phyloP scores from a whole-genome alignment of 306 rosid genomes.

The Vachellia pachyceras region DNA sequence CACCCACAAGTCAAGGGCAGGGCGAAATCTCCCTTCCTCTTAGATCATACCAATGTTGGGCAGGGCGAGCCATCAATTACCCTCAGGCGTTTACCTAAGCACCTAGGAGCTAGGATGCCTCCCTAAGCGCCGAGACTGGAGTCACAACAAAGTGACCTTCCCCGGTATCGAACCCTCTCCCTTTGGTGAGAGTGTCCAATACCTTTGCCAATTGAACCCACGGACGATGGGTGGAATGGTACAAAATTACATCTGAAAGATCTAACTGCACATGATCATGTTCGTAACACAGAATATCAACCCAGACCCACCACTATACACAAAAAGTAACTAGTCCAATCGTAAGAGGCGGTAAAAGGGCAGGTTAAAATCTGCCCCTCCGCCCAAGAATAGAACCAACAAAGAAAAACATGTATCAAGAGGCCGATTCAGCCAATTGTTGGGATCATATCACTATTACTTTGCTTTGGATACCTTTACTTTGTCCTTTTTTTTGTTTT shows the following conservation, averaged over 20 bases:
- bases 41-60: too few species aligned
- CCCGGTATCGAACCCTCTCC: too few species aligned
- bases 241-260: background rate
- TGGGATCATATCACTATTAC: background rate
- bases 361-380: conserved; percentile 16
- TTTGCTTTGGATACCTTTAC: conserved; percentile 40
- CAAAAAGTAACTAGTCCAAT: background rate
- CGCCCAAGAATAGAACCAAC: conserved; percentile 1
- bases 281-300: background rate
- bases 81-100: too few species aligned
- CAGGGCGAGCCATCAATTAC: too few species aligned
- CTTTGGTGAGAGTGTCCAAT: too few species aligned
- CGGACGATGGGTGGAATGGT: too few species aligned
- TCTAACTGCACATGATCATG: background rate
- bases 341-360: conserved; percentile 4
- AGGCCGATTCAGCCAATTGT: background rate
- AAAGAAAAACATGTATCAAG: background rate
- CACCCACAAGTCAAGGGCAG: too few species aligned
- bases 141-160: too few species aligned
- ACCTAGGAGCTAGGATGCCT: too few species aligned
- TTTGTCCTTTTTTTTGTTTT: background rate
- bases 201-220: too few species aligned
- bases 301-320: conserved; percentile 10
- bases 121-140: too few species aligned
- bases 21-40: too few species aligned